phyloP scores from a whole-genome alignment of 805 yeast genomes.

The Schizosaccharomyces octosporus region DNA sequence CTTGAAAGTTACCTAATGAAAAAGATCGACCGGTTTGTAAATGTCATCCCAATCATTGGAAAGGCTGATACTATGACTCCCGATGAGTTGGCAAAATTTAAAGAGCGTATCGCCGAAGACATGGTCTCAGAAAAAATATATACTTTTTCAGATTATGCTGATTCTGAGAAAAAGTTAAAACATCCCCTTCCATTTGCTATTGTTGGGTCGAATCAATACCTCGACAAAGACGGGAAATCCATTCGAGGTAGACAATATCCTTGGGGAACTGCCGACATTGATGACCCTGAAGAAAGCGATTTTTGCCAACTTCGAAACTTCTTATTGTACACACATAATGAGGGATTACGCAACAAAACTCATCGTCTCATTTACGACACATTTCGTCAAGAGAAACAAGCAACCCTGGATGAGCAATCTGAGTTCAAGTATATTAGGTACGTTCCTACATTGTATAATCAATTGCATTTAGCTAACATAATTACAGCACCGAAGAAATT shows the following conservation, averaged over 20 bases:
- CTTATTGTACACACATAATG: slow-evolving; percentile 58
- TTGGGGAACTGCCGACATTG: slow-evolving; percentile 41
- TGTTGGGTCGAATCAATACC: slow-evolving; percentile 23
- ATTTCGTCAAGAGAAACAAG: slow-evolving; percentile 53
- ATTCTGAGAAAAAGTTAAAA: slow-evolving; percentile 22
- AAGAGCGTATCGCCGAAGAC: slow-evolving; percentile 30
- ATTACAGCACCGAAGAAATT: background rate
- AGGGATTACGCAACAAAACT: slow-evolving; percentile 59
- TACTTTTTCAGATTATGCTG: slow-evolving; percentile 47
- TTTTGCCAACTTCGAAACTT: slow-evolving; percentile 30
- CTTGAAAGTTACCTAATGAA: slow-evolving; percentile 52
- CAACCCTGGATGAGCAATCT: slow-evolving; percentile 19
- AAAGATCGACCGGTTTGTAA: slow-evolving; percentile 43
- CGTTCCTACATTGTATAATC: background rate
- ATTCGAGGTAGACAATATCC: slow-evolving; percentile 37
- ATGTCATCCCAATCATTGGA: slow-evolving; percentile 60
- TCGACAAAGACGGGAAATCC: slow-evolving; percentile 12
- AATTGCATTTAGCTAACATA: background rate
- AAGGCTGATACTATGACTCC: slow-evolving; percentile 60
- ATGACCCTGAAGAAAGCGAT: slow-evolving; percentile 18
- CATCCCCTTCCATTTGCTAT: slow-evolving; percentile 35
- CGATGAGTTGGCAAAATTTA: slow-evolving; percentile 32
- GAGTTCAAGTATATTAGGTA: slow-evolving; percentile 4
- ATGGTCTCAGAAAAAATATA: slow-evolving; percentile 34
- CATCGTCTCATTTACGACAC: slow-evolving; percentile 54